A percentile compares a stretch with the other conserved stretches of the same genome.
Evolutionary conservation across 2,329 filamentous ascomycete genomes (phyloP).

Genomic region (Bipolaris oryzae): DNA sequence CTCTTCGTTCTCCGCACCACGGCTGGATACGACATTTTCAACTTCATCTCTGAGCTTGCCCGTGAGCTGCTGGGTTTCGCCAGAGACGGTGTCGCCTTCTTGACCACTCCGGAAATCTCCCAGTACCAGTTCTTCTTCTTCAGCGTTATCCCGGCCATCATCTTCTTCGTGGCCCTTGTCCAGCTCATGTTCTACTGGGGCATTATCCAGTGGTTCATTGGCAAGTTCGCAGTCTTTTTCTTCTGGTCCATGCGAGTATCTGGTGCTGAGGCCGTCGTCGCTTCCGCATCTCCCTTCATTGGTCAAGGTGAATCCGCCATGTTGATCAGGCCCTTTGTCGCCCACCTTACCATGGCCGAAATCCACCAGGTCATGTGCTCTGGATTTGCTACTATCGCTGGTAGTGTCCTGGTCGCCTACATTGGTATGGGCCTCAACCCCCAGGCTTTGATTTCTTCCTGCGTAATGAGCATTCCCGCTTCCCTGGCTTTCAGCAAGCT

Average conservation of each 20-base stretch:
- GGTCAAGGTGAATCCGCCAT: conserved; percentile 94
- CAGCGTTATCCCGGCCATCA: conserved; percentile 83
- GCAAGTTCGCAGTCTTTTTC: conserved; percentile 87
- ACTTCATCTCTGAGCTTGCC: conserved; percentile 80
- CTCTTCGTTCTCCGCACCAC: conserved; percentile 84
- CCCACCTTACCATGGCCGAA: conserved; percentile 84
- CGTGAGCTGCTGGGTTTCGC: conserved; percentile 78
- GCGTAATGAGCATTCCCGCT: conserved; percentile 94
- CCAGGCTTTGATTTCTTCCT: conserved; percentile 85
- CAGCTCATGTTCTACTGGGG: conserved; percentile 83
- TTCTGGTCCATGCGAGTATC: conserved; percentile 89
- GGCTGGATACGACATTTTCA: conserved; percentile 87
- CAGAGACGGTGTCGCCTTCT: conserved; percentile 72
- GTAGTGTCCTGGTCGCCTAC: conserved; percentile 84
- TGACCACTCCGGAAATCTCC: conserved; percentile 60
- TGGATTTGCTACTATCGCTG: conserved; percentile 90
- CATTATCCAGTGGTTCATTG: conserved; percentile 85
- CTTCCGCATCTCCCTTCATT: conserved; percentile 90
- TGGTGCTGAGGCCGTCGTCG: conserved; percentile 91
- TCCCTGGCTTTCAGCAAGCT: conserved; percentile 89
- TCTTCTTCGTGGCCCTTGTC: conserved; percentile 95
- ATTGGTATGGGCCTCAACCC: conserved; percentile 82
- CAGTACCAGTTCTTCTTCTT: conserved; percentile 70
- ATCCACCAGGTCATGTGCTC: conserved; percentile 92
- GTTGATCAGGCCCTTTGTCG: conserved; percentile 85